Evolutionary conservation across 805 yeast genomes (phyloP), one percentile per base, ranked within the genome.

Genomic region (Candida arabinofermentans): DNA sequence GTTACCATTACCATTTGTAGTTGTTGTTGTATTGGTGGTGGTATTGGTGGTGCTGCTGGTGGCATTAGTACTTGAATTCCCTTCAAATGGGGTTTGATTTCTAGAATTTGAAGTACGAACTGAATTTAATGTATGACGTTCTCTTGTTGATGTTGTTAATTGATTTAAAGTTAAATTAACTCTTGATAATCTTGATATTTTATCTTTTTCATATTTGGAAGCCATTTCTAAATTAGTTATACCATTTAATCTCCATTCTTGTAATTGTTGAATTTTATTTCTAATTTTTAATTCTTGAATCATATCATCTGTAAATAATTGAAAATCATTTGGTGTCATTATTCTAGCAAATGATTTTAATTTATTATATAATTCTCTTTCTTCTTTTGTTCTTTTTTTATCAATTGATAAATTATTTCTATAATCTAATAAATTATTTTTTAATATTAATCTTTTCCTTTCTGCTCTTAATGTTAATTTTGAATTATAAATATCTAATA

Each of bases 201-300:
- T 87, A 60, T 95, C 99, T 59, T 87, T 85, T 58, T 93, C 99
- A 60, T 79, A 93, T 60, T 81, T 85, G 26, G 71, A 64, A 4
- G 98, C 99, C 37, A 77, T 83, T 46, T 90, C 96, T 33, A 87
- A 53, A 0, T 87, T 79, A 3, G 89, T 84, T 37, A 93, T 76
- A 5, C 99, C 99, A 60, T 87, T 83, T 37, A 81, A 75, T 48
- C 99, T 76, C 88, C 96, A 95, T 57, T 84, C 91, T 63, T 93
- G 99, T 24, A 95, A 67, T 63, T 89, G 96, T 39, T 83, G 85
- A 37, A 93, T 89, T 48, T 95, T 76, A 27, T 81, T 74, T 43
- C 97, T 73, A 50, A 86, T 80, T 51, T 79, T 81, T 39, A 87
- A 72, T 64, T 93, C 99, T 10, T 79, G 78, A 34, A 88, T 53